Percentiles rank a stretch among this genome's conserved stretches.
Conservation (phyloP, 441 rosid species). For the Breynia disticha region DNA sequence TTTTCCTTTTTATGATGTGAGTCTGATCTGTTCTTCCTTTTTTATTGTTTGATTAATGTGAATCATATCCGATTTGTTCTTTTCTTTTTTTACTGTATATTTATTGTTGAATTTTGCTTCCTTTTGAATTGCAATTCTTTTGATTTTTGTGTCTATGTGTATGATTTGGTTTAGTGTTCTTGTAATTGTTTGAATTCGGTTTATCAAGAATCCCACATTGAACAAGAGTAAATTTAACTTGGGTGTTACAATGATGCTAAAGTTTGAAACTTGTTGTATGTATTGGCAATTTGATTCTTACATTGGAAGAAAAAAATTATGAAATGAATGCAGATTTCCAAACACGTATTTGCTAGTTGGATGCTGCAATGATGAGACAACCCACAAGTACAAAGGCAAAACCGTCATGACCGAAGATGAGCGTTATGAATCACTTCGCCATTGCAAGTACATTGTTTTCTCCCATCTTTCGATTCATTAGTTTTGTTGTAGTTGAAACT, state of each 20-base stretch:
- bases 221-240: too few relatives aligned
- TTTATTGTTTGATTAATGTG: too few relatives aligned
- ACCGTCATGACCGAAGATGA: constrained; percentile 67
- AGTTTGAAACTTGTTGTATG: background rate
- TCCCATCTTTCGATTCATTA: background rate
- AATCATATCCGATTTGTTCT: too few relatives aligned
- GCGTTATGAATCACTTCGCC: constrained; percentile 74
- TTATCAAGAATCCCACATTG: background rate
- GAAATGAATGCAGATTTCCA: constrained; percentile 41
- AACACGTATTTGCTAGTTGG: constrained; percentile 66
- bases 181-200: too few relatives aligned
- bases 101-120: background rate
- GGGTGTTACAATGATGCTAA: too few relatives aligned
- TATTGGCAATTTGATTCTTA: too few relatives aligned
- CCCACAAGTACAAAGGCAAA: constrained; percentile 68
- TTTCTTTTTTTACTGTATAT: too few relatives aligned
- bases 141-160: background rate
- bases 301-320: background rate
- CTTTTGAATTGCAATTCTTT: background rate
- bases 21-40: background rate
- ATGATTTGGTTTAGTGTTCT: too few relatives aligned
- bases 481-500: background rate
- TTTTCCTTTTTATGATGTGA: background rate
- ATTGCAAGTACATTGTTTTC: constrained; percentile 49
- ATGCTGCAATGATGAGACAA: constrained; percentile 63